Conservation (phyloP, 228 moss, liverwort and hornwort species). For the Sphagnum fallax region DNA sequence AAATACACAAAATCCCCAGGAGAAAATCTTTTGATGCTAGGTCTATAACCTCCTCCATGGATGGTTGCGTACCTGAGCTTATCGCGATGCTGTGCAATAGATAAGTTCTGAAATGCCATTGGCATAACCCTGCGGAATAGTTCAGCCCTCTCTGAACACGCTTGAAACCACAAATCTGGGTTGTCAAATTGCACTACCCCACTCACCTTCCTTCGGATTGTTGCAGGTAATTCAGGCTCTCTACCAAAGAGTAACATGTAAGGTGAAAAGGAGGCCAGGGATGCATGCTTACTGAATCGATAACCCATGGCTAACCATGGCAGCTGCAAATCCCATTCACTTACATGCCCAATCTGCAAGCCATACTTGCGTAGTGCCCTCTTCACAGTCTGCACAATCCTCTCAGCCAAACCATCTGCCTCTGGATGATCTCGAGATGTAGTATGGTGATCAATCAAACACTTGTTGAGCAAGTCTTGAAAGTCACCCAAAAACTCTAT, state of each 20-base stretch:
- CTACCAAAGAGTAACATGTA: constrained; percentile 4
- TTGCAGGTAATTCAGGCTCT: no score
- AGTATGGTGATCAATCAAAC: constrained; percentile 8
- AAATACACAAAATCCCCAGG: constrained; percentile 4
- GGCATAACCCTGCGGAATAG: no score
- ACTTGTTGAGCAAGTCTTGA: no score
- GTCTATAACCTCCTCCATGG: background rate
- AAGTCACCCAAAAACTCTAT: no score
- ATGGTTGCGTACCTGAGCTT: constrained; percentile 5
- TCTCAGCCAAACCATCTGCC: constrained; percentile 1
- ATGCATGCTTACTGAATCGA: constrained; percentile 6
- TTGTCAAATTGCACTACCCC: no score
- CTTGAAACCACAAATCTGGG: no score
- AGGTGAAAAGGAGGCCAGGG: constrained; percentile 5
- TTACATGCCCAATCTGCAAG: constrained; percentile 1
- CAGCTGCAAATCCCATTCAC: constrained; percentile 5
- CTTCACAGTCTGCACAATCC: constrained; percentile 9
- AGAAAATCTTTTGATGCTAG: no score
- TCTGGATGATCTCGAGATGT: constrained; percentile 8
- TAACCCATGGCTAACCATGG: constrained; percentile 14
- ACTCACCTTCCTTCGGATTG: no score
- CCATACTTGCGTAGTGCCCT: constrained; percentile 1
- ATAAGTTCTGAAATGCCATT: no score
- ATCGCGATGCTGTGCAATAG: constrained; percentile 4
- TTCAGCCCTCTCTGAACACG: no score